Conservation (phyloP, 768 basidiomycete species). For the Leccinum boreale region DNA sequence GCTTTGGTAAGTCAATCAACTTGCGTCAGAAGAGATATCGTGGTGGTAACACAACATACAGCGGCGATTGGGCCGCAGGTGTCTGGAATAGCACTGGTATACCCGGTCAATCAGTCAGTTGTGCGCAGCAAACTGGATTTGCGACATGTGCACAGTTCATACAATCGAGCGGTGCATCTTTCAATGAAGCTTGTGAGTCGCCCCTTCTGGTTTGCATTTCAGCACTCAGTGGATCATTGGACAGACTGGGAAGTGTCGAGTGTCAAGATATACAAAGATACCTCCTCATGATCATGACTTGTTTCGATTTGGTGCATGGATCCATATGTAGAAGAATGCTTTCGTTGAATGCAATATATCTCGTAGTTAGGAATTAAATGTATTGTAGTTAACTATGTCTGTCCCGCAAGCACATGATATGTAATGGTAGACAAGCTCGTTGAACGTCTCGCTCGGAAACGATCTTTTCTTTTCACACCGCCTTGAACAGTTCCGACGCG, state of each 20-base stretch:
- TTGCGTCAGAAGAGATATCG: not conserved
- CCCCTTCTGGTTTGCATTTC: conserved; percentile 1
- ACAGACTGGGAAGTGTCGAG: conserved; percentile 81
- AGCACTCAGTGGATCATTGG: conserved; percentile 2
- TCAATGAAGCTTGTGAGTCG: conserved; percentile 74
- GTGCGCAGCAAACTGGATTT: conserved; percentile 78
- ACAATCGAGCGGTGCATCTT: conserved; percentile 62
- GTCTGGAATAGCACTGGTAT: conserved; percentile 74
- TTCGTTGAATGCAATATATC: conserved; percentile 13
- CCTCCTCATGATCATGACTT: conserved; percentile 15
- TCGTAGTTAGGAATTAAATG: conserved; percentile 16
- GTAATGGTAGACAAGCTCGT: not conserved
- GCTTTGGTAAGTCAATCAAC: conserved; percentile 51
- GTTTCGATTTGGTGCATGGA: conserved; percentile 5
- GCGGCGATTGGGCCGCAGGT: conserved; percentile 86
- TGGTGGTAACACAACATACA: conserved; percentile 24
- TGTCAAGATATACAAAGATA: conserved; percentile 67
- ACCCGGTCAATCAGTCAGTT: conserved; percentile 85
- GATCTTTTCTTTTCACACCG: not conserved
- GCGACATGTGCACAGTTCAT: conserved; percentile 80
- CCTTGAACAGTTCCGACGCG: not conserved
- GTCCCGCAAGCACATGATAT: not conserved
- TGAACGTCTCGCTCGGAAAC: not conserved
- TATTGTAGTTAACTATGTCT: conserved; percentile 17
- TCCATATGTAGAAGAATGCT: conserved; percentile 9